A percentile compares a stretch with the other conserved stretches of the same genome.
These are phyloP conservation scores for Eutreptiella sp. DNA, from an alignment of 208 protist species.

Conservation along the genomic window DNA sequence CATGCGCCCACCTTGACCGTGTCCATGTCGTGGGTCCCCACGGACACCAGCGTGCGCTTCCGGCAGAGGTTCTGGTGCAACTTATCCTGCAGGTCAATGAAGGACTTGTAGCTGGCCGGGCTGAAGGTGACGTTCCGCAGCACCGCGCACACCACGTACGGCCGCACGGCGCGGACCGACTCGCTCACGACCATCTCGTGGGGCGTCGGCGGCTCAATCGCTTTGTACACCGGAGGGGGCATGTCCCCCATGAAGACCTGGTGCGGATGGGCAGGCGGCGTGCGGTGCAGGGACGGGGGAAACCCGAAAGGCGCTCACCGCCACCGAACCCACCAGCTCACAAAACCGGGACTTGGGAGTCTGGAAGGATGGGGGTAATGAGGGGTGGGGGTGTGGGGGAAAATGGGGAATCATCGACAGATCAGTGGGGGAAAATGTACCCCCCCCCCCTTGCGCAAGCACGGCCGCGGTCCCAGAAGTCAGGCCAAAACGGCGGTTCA, in stretches of 20 bases:
- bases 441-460: too few species aligned
- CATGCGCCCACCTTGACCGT: constrained; percentile 81
- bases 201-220: constrained; percentile 51
- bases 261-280: too few species aligned
- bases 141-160: constrained; percentile 95
- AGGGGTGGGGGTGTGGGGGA: too few species aligned
- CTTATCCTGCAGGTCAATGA: constrained; percentile 98
- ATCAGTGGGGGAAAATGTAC: too few species aligned
- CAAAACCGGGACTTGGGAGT: too few species aligned
- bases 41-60: constrained; percentile 93
- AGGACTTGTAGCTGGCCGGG: constrained; percentile 84
- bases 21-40: constrained; percentile 99
- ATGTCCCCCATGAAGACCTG: constrained; percentile 74
- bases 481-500: too few species aligned
- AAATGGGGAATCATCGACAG: too few species aligned
- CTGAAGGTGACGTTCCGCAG: constrained; percentile 91
- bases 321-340: too few species aligned
- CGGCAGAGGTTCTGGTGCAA: constrained; percentile 95
- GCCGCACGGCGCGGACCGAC: constrained; percentile 72
- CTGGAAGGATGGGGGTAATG: too few species aligned
- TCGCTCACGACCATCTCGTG: constrained; percentile 70
- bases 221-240: constrained; percentile 55
- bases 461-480: too few species aligned
- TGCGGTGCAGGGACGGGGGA: too few species aligned
- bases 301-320: too few species aligned